These are phyloP conservation scores for Trichoderma pleuroti DNA, from an alignment of 2,329 filamentous ascomycete species.

Conservation along the genomic window DNA sequence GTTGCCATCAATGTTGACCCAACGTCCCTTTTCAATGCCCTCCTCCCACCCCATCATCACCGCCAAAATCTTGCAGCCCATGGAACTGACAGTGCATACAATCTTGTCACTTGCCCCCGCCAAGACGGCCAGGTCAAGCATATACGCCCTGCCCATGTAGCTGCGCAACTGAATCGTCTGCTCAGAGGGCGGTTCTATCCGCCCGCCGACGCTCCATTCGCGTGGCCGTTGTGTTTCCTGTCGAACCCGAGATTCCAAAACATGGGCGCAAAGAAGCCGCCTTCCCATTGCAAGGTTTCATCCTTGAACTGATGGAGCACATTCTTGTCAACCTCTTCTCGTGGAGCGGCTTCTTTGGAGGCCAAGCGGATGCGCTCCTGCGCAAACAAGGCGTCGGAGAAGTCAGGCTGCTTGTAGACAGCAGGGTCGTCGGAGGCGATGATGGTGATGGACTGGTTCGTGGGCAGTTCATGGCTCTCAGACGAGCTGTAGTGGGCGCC, in stretches of 20 bases:
- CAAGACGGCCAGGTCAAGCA: constrained; percentile 75
- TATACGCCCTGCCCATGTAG: constrained; percentile 74
- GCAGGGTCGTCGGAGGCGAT: constrained; percentile 79
- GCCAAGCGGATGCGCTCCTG: constrained; percentile 76
- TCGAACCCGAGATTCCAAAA: constrained; percentile 71
- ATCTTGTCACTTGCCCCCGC: constrained; percentile 64
- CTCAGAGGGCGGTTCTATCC: constrained; percentile 32
- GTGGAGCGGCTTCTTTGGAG: constrained; percentile 51
- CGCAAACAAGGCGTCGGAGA: constrained; percentile 56
- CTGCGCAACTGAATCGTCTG: constrained; percentile 66
- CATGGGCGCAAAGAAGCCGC: constrained; percentile 77
- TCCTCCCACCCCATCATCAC: constrained; percentile 86
- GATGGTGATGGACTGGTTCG: constrained; percentile 50
- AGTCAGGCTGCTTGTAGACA: constrained; percentile 64
- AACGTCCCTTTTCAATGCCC: constrained; percentile 56
- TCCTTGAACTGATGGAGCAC: constrained; percentile 66
- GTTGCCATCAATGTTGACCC: constrained; percentile 76
- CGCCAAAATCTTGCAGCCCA: constrained; percentile 68
- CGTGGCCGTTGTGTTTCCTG: constrained; percentile 39
- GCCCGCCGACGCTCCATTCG: constrained; percentile 26
- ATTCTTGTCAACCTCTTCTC: constrained; percentile 41
- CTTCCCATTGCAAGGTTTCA: constrained; percentile 80
- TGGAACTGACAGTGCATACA: constrained; percentile 72
- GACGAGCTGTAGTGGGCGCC: constrained; percentile 44
- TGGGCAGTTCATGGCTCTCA: constrained; percentile 34